These are phyloP conservation scores for Apiospora kogelbergensis DNA, from an alignment of 2,329 filamentous ascomycete genomes.

Conservation along the genomic window DNA sequence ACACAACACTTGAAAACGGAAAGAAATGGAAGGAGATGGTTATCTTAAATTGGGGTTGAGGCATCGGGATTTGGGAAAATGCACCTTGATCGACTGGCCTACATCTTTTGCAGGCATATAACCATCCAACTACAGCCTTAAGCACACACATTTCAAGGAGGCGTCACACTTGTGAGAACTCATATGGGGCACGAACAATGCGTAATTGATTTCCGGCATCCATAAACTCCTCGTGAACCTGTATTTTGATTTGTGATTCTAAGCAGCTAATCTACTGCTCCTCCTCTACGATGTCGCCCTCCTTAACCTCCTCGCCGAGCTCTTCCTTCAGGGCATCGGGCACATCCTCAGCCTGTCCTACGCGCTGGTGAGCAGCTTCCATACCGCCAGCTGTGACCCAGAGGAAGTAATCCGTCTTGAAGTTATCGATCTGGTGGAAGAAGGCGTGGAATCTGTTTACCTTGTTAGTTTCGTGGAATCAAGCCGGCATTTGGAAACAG, in stretches of 20 bases:
- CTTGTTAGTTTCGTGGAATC: conserved; percentile 9
- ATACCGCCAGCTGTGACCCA: conserved; percentile 73
- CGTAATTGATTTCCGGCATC: not conserved
- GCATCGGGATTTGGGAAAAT: not conserved
- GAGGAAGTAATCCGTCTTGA: conserved; percentile 69
- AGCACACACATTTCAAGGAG: not conserved
- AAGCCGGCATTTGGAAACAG: not conserved
- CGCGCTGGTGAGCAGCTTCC: conserved; percentile 53
- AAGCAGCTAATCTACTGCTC: not conserved
- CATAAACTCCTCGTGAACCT: not conserved
- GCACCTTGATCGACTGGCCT: not conserved
- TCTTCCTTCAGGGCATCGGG: conserved; percentile 41
- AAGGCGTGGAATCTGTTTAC: conserved; percentile 67
- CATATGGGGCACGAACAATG: not conserved
- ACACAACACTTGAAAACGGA: not conserved
- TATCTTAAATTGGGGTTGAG: not conserved
- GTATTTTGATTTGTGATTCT: not conserved
- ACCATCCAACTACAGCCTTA: not conserved
- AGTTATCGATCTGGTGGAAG: conserved; percentile 78
- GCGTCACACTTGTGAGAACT: not conserved
- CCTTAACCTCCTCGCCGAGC: conserved; percentile 53
- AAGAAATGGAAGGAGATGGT: not conserved
- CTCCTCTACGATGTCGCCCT: conserved; percentile 41
- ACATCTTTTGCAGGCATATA: not conserved
- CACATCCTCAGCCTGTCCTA: conserved; percentile 40